phyloP scores from a whole-genome alignment of 495 filamentous ascomycete genomes.

The Penicillium turbatum region DNA sequence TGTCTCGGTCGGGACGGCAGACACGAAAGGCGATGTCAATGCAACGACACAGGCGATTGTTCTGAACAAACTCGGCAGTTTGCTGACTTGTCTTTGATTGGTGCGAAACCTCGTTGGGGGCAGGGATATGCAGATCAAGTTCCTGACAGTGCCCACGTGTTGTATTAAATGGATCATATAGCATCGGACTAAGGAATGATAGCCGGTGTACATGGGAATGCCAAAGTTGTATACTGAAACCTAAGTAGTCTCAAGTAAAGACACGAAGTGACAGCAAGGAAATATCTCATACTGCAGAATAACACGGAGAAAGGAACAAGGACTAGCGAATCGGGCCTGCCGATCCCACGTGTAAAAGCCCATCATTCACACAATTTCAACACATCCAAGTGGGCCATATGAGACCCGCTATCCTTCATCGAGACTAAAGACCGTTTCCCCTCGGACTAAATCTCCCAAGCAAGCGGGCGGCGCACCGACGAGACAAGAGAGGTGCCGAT shows the following conservation, averaged over 20 bases:
- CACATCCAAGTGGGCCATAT: not conserved
- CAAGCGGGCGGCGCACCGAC: not conserved
- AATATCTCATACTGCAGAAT: too few relatives aligned
- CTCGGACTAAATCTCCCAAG: not conserved
- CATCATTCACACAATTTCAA: too few relatives aligned
- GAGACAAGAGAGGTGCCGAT: not conserved
- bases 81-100: constrained; percentile 48
- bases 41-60: constrained; percentile 53
- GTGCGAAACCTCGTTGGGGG: not conserved
- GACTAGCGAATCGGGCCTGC: not conserved
- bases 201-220: not conserved
- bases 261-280: too few relatives aligned
- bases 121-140: not conserved
- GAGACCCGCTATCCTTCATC: constrained; percentile 14
- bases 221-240: not conserved
- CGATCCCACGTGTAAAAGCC: not conserved
- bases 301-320: not conserved
- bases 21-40: constrained; percentile 53
- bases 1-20: constrained; percentile 58
- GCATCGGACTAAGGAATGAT: not conserved
- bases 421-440: constrained; percentile 14
- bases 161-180: not conserved
- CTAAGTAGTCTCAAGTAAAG: not conserved
- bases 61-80: constrained; percentile 47
- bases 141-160: not conserved